Evolutionary conservation across 2,329 filamentous ascomycete species (phyloP).

Genomic region (Setomelanomma holmii): DNA sequence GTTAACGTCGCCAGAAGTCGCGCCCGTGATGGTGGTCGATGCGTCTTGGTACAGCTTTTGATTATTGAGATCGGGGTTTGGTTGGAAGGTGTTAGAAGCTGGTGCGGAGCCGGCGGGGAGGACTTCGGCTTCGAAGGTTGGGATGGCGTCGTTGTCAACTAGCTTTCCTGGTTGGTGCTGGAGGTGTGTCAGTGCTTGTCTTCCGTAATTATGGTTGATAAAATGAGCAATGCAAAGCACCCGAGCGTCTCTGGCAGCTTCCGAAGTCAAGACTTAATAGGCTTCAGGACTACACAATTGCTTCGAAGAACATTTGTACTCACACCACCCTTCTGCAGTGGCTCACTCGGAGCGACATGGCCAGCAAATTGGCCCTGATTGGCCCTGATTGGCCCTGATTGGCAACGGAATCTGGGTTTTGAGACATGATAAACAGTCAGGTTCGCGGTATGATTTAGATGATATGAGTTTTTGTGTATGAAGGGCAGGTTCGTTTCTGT

Average conservation of each 20-base stretch:
- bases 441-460: no score
- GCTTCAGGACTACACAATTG: neutral
- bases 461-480: no score
- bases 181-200: no score
- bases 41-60: slow-evolving; percentile 54
- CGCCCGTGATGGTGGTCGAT: slow-evolving; percentile 56
- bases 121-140: slow-evolving; percentile 70
- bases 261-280: neutral
- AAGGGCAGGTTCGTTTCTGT: no score
- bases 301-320: no score
- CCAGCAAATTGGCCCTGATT: slow-evolving; percentile 63
- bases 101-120: slow-evolving; percentile 71
- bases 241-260: no score
- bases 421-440: slow-evolving; percentile 52
- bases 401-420: slow-evolving; percentile 61
- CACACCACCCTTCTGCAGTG: slow-evolving; percentile 64
- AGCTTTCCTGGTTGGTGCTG: slow-evolving; percentile 71
- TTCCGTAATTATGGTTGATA: no score
- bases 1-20: slow-evolving; percentile 62
- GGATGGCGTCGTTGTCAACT: slow-evolving; percentile 63
- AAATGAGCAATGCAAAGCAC: no score
- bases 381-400: no score
- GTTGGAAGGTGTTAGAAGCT: slow-evolving; percentile 51
- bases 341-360: slow-evolving; percentile 59
- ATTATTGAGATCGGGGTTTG: slow-evolving; percentile 54